Percentiles rank a stretch among this genome's conserved stretches.
Conservation (phyloP, 176 grass and related monocot species). For the Leersia perrieri region DNA sequence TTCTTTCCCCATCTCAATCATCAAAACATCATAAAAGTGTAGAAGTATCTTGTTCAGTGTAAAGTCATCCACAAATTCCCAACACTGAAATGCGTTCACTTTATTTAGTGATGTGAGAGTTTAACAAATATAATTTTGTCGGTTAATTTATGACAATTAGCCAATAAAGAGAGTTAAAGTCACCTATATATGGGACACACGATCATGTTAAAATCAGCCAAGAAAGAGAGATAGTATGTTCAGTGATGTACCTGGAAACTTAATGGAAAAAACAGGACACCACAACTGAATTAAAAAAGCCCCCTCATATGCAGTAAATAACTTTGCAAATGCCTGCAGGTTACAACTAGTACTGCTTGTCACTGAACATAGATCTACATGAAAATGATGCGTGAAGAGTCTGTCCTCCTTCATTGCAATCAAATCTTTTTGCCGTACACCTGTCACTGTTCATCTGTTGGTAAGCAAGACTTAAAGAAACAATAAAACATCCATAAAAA, state of each 20-base stretch:
- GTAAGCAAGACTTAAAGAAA: slow-evolving; percentile 14
- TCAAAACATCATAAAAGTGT: neutral
- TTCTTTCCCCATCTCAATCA: neutral
- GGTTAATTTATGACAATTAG: neutral
- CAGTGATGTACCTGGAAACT: neutral
- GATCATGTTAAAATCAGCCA: neutral
- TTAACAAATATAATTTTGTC: neutral
- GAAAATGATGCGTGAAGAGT: slow-evolving; percentile 10
- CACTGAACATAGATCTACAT: neutral
- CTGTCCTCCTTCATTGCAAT: neutral
- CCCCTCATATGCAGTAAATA: neutral
- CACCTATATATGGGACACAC: neutral
- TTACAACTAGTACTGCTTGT: neutral
- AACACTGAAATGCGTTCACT: neutral
- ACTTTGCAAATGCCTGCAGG: slow-evolving; percentile 9
- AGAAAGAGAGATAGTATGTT: slow-evolving; percentile 20
- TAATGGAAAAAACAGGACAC: neutral
- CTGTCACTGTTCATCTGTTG: slow-evolving; percentile 25
- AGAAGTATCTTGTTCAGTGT: neutral
- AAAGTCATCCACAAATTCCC: neutral
- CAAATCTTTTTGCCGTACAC: slow-evolving; percentile 15
- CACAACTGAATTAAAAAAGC: slow-evolving; percentile 2
- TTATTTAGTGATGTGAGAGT: neutral
- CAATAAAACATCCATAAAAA: slow-evolving; percentile 18
- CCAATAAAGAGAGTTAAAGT: neutral